Evolutionary conservation across 495 filamentous ascomycete species (phyloP).

Genomic region (Aspergillus sclerotioniger): DNA sequence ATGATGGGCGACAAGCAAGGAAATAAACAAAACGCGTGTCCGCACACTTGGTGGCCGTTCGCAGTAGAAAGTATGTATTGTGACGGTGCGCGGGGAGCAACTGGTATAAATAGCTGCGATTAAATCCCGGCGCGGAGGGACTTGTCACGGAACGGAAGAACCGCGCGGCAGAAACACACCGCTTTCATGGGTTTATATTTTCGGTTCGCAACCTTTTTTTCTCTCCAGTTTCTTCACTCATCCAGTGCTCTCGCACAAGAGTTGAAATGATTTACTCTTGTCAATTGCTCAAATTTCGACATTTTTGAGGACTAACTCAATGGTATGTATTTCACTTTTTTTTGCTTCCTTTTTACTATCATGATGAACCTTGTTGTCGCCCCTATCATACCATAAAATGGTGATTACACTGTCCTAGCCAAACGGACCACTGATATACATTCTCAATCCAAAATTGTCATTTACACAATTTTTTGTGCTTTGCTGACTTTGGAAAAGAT

Average conservation of each 20-base stretch:
- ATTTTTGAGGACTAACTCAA: conserved; percentile 26
- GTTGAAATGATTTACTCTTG: conserved; percentile 3
- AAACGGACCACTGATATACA: conserved; percentile 79
- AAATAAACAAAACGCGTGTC: conserved; percentile 8
- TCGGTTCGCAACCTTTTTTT: conserved; percentile 26
- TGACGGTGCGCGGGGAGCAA: conserved; percentile 11
- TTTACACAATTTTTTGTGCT: conserved; percentile 13
- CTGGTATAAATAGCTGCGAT: conserved; percentile 8
- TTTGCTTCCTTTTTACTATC: conserved; percentile 26
- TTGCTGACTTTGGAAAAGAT: conserved; percentile 33
- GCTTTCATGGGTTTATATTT: conserved; percentile 31
- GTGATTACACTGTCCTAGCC: conserved; percentile 90
- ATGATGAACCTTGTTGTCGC: conserved; percentile 91
- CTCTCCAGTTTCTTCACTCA: conserved; percentile 23
- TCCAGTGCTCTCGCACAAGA: conserved; percentile 19
- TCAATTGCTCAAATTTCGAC: conserved; percentile 4
- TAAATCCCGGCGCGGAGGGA: conserved; percentile 19
- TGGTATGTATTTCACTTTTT: conserved; percentile 36
- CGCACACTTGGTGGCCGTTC: not conserved
- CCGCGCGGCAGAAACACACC: conserved; percentile 30
- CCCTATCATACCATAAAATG: conserved; percentile 84
- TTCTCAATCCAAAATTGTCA: conserved; percentile 17
- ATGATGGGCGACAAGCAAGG: conserved; percentile 45
- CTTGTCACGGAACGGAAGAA: conserved; percentile 27
- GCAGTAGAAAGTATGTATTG: conserved; percentile 6